Conservation (phyloP, 345 rosid species). For the Lenwebbia sp. region DNA sequence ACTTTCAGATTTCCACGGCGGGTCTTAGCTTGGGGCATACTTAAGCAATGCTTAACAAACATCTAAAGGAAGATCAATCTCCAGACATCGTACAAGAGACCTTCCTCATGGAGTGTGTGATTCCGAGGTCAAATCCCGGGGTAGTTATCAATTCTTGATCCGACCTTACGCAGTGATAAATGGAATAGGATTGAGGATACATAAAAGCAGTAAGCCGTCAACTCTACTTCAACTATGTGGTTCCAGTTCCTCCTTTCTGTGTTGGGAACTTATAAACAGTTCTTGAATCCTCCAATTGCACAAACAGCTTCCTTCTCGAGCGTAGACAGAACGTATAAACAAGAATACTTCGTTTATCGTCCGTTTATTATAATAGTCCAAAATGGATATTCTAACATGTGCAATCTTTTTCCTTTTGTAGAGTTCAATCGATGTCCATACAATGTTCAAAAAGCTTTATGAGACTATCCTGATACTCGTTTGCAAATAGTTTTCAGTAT, state of each 20-base stretch:
- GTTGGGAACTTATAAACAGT: too few relatives aligned
- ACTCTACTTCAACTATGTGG: neutral
- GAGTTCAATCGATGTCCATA: neutral
- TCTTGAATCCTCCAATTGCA: too few relatives aligned
- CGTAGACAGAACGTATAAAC: too few relatives aligned
- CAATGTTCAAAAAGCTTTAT: neutral
- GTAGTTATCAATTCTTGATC: too few relatives aligned
- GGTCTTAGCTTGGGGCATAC: slow-evolving; percentile 10
- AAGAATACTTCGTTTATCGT: too few relatives aligned
- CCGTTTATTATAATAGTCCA: too few relatives aligned
- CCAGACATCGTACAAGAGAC: slow-evolving; percentile 10
- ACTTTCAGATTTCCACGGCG: neutral
- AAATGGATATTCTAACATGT: too few relatives aligned
- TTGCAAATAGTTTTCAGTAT: neutral
- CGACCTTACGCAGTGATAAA: neutral
- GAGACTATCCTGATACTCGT: neutral
- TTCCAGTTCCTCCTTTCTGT: neutral
- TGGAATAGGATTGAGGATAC: neutral
- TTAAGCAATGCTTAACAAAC: neutral
- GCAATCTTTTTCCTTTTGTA: too few relatives aligned
- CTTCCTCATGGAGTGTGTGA: too few relatives aligned
- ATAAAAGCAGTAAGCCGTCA: neutral
- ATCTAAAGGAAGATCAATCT: slow-evolving; percentile 11
- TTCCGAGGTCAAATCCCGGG: too few relatives aligned
- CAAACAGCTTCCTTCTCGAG: too few relatives aligned